Evolutionary conservation across 805 yeast species (phyloP).

Genomic region (Candida tammaniensis): DNA sequence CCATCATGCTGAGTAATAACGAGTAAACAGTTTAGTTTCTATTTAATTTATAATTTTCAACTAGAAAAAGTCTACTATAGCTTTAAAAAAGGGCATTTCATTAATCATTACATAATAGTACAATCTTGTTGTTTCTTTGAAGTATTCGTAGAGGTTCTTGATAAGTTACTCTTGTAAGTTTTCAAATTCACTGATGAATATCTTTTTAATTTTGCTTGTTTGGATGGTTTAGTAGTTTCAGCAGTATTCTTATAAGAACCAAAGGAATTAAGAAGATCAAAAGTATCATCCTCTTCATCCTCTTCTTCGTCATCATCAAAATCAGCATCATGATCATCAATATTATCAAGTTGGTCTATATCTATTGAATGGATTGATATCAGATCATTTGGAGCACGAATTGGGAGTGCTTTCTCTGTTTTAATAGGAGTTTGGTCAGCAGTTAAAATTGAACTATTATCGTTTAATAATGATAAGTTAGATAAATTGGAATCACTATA

Average conservation of each 20-base stretch:
- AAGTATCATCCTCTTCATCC: slow-evolving; percentile 20
- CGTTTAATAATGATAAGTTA: slow-evolving; percentile 10
- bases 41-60: neutral
- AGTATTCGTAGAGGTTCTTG: neutral
- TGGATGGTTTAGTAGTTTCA: slow-evolving; percentile 1
- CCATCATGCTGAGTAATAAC: neutral
- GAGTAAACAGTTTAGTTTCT: neutral
- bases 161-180: slow-evolving; percentile 1
- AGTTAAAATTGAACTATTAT: slow-evolving; percentile 6
- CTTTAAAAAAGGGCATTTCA: too few relatives aligned
- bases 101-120: slow-evolving; percentile 9
- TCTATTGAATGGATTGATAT: slow-evolving; percentile 1
- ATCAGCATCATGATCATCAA: slow-evolving; percentile 5
- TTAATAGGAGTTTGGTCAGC: slow-evolving; percentile 2
- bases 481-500: slow-evolving; percentile 13
- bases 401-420: too few relatives aligned
- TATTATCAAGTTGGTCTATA: slow-evolving; percentile 3
- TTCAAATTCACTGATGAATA: neutral
- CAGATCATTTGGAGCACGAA: too few relatives aligned
- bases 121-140: slow-evolving; percentile 9
- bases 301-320: slow-evolving; percentile 10
- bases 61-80: too few relatives aligned
- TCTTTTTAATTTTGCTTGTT: neutral
- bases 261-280: slow-evolving; percentile 24
- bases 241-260: slow-evolving; percentile 1